Evolutionary conservation across 805 yeast species (phyloP).

Genomic region (Kuraishia floccosa): DNA sequence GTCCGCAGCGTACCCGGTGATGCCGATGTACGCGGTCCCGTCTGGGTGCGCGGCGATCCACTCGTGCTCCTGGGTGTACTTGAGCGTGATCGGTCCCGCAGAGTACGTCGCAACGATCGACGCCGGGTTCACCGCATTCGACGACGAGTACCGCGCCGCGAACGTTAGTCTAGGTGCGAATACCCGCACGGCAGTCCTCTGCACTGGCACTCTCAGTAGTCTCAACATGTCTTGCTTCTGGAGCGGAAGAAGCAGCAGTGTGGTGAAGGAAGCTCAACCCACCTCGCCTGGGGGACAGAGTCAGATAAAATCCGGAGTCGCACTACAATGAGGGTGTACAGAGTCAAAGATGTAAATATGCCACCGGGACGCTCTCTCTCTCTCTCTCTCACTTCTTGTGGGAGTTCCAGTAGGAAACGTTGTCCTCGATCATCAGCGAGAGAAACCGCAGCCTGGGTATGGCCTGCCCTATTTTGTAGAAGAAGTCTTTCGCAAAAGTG

Average conservation of each 20-base stretch:
- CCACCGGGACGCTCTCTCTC: no score
- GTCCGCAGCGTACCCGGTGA: constrained; percentile 90
- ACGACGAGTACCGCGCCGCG: constrained; percentile 13
- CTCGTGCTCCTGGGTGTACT: constrained; percentile 86
- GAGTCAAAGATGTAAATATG: no score
- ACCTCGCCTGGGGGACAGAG: no score
- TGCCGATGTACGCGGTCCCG: constrained; percentile 77
- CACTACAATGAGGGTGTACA: no score
- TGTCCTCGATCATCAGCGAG: constrained; percentile 37
- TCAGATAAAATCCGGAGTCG: no score
- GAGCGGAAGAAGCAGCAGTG: no score
- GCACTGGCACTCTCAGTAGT: no score
- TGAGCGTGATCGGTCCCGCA: constrained; percentile 34
- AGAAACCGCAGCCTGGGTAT: constrained; percentile 55
- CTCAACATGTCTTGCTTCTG: no score
- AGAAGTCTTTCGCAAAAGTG: constrained; percentile 72
- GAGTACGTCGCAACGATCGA: constrained; percentile 19
- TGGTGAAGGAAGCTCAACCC: no score
- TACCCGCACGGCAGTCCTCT: no score
- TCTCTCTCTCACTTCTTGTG: no score
- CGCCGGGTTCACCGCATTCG: constrained; percentile 17
- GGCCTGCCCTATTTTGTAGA: constrained; percentile 46
- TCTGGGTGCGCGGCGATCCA: constrained; percentile 86
- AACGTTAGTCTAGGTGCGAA: not conserved
- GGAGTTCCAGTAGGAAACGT: constrained; percentile 44